Percentiles rank a stretch among this genome's conserved stretches.
Conservation (phyloP, 176 grass and related monocot genomes). For the Oryza officinalis region DNA sequence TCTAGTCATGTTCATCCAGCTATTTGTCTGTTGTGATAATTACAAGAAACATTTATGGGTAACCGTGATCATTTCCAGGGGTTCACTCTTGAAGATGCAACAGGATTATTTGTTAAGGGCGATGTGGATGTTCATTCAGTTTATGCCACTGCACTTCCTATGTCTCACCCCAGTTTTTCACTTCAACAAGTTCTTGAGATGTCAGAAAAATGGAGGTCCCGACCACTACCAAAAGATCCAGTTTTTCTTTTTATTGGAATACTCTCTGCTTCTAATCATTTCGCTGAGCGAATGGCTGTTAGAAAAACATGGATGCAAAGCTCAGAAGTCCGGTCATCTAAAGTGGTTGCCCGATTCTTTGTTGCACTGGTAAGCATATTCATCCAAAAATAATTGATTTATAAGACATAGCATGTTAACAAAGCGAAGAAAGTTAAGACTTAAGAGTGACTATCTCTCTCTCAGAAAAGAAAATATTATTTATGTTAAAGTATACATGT, state of each 20-base stretch:
- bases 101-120: conserved; percentile 86
- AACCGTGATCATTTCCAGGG: conserved; percentile 62
- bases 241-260: conserved; percentile 91
- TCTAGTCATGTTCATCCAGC: conserved; percentile 5
- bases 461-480: neutral
- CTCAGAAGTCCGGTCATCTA: conserved; percentile 76
- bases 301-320: conserved; percentile 98
- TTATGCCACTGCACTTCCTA: conserved; percentile 84
- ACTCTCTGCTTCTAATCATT: conserved; percentile 92
- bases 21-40: conserved; percentile 6
- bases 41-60: conserved; percentile 18
- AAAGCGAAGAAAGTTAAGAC: neutral
- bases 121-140: conserved; percentile 89
- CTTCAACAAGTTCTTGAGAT: conserved; percentile 95
- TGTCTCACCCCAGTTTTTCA: conserved; percentile 93
- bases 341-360: conserved; percentile 87
- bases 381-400: conserved; percentile 5
- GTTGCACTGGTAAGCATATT: conserved; percentile 85
- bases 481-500: neutral
- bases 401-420: neutral
- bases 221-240: conserved; percentile 52
- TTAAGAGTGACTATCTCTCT: neutral
- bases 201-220: conserved; percentile 88
- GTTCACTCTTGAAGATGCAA: conserved; percentile 98
- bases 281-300: conserved; percentile 95